A percentile compares a stretch with the other conserved stretches of the same genome.
Conservation (phyloP, 768 basidiomycete genomes). For the Mycena venus region DNA sequence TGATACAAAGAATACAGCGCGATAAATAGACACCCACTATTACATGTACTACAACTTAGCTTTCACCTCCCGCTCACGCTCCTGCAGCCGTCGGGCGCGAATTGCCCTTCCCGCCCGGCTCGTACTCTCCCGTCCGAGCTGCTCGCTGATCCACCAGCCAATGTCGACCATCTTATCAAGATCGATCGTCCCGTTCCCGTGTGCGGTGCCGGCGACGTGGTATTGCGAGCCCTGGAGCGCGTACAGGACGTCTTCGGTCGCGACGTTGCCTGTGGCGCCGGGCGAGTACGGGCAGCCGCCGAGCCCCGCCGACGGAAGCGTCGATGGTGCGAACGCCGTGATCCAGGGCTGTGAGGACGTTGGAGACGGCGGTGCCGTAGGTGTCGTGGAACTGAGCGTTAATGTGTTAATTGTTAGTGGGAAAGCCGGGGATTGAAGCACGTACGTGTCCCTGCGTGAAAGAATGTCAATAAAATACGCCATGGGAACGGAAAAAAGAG, state of each 20-base stretch:
- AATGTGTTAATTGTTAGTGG: not conserved
- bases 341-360: slow-evolving; percentile 78
- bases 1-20: not conserved
- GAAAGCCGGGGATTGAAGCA: not conserved
- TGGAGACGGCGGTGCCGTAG: slow-evolving; percentile 85
- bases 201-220: slow-evolving; percentile 60
- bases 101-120: slow-evolving; percentile 86
- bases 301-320: slow-evolving; percentile 87
- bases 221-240: slow-evolving; percentile 77
- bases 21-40: too few relatives aligned
- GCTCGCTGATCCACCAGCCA: slow-evolving; percentile 86
- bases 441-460: slow-evolving; percentile 67
- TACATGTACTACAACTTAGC: slow-evolving; percentile 40
- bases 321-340: slow-evolving; percentile 88
- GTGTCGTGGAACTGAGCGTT: slow-evolving; percentile 86
- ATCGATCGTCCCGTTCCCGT: slow-evolving; percentile 61
- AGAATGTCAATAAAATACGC: not conserved
- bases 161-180: slow-evolving; percentile 79
- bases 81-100: slow-evolving; percentile 61
- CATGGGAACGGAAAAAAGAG: not conserved
- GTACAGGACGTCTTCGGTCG: slow-evolving; percentile 93
- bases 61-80: slow-evolving; percentile 37
- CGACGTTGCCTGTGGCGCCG: slow-evolving; percentile 94
- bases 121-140: slow-evolving; percentile 74
- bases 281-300: slow-evolving; percentile 98